Evolutionary conservation across 164 flowering plant species (phyloP).

Genomic region (Tetracentron sinense): DNA sequence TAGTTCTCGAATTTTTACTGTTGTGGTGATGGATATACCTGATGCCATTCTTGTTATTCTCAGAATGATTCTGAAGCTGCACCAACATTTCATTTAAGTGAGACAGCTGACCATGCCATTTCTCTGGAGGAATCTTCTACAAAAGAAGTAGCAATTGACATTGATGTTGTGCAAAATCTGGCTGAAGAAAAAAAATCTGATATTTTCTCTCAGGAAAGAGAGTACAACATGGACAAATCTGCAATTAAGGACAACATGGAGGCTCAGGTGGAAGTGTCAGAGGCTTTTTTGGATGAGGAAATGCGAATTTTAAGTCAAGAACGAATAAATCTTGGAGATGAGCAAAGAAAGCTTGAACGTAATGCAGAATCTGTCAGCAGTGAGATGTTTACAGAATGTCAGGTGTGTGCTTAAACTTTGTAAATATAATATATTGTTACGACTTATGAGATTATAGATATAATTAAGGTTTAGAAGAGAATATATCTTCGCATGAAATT

Average conservation of each 20-base stretch:
- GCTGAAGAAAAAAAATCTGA: slow-evolving; percentile 18
- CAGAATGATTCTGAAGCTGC: slow-evolving; percentile 15
- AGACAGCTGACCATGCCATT: slow-evolving; percentile 11
- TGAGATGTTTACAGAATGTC: slow-evolving; percentile 96
- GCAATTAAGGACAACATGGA: slow-evolving; percentile 17
- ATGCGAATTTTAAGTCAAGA: slow-evolving; percentile 49
- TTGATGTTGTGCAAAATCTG: slow-evolving; percentile 12
- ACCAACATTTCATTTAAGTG: slow-evolving; percentile 10
- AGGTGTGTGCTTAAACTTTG: slow-evolving; percentile 42
- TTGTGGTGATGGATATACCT: slow-evolving; percentile 10
- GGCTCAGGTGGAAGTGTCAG: slow-evolving; percentile 25
- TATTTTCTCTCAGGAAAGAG: slow-evolving; percentile 12
- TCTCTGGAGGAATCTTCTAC: slow-evolving; percentile 12
- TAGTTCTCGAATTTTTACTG: slow-evolving; percentile 20
- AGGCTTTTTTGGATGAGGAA: slow-evolving; percentile 63
- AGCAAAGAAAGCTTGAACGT: slow-evolving; percentile 84
- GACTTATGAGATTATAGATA: too few species aligned
- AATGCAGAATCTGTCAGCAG: slow-evolving; percentile 90
- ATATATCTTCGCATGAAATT: too few species aligned
- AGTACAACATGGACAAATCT: slow-evolving; percentile 13
- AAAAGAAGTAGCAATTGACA: slow-evolving; percentile 11
- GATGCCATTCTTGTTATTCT: slow-evolving; percentile 13
- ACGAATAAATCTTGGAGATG: slow-evolving; percentile 49
- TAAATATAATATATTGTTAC: neutral
- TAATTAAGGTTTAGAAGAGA: too few species aligned